Percentiles rank a stretch among this genome's conserved stretches.
Evolutionary conservation across 140 eudicot species (phyloP).

Genomic region (Anethum foeniculum): DNA sequence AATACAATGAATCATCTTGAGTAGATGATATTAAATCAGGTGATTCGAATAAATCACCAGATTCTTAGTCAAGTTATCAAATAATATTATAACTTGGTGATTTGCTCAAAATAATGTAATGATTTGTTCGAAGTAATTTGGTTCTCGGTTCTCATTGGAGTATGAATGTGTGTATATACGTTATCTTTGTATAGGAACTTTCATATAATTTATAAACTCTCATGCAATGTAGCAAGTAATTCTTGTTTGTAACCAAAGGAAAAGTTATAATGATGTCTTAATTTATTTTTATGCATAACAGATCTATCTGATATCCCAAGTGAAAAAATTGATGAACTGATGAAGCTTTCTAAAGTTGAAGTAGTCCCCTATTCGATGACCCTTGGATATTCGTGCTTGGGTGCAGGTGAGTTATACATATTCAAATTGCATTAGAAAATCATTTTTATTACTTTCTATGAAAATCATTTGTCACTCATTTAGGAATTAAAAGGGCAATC

Average conservation of each 20-base stretch:
- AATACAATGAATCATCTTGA: background rate
- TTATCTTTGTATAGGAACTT: background rate
- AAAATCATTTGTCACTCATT: background rate
- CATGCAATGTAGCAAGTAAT: no score
- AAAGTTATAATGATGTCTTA: background rate
- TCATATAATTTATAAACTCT: background rate
- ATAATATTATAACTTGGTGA: background rate
- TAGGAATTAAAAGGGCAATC: background rate
- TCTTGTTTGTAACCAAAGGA: background rate
- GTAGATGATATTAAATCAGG: background rate
- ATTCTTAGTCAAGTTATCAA: background rate
- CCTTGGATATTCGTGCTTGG: constrained; percentile 93
- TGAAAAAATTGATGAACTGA: constrained; percentile 58
- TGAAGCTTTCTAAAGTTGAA: constrained; percentile 54
- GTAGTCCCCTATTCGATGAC: constrained; percentile 78
- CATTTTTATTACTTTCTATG: background rate
- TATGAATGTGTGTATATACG: background rate
- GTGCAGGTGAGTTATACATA: constrained; percentile 55
- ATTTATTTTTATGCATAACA: constrained; percentile 21
- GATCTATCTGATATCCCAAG: constrained; percentile 76
- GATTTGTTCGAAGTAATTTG: background rate
- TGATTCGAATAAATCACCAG: background rate
- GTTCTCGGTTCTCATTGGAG: background rate
- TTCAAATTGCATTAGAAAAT: constrained; percentile 5
- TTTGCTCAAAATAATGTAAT: background rate